Evolutionary conservation across 2,329 filamentous ascomycete species (phyloP).

Genomic region (Aspergillus tamarii): DNA sequence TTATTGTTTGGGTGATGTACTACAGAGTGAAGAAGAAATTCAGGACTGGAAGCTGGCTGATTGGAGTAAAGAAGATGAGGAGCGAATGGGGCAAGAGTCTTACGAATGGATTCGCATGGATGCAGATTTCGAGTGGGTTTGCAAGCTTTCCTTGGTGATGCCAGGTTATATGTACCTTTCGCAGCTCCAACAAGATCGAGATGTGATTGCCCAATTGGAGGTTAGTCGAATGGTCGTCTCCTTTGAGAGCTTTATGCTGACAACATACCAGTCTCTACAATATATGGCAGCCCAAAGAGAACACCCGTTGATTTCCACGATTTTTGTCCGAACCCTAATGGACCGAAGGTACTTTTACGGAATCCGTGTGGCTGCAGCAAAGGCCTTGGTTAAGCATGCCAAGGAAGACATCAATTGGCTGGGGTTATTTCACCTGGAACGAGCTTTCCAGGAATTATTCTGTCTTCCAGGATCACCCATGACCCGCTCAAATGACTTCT

Average conservation of each 20-base stretch:
- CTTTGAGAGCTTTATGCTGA: conserved; percentile 10
- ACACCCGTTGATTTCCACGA: conserved; percentile 83
- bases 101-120: conserved; percentile 99
- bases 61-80: conserved; percentile 86
- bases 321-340: conserved; percentile 85
- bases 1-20: conserved; percentile 88
- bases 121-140: conserved; percentile 98
- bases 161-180: conserved; percentile 98
- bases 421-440: conserved; percentile 81
- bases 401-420: conserved; percentile 72
- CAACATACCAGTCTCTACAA: conserved; percentile 64
- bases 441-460: conserved; percentile 84
- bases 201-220: conserved; percentile 84
- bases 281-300: conserved; percentile 69
- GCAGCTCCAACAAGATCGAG: conserved; percentile 93
- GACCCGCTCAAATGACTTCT: conserved; percentile 88
- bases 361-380: conserved; percentile 82
- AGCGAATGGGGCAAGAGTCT: conserved; percentile 90
- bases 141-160: conserved; percentile 78
- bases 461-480: conserved; percentile 78
- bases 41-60: conserved; percentile 82
- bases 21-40: conserved; percentile 80
- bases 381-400: conserved; percentile 76
- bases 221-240: conserved; percentile 34
- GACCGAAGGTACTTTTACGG: conserved; percentile 93